Evolutionary conservation across 805 yeast genomes (phyloP).

Genomic region (Lachancea lanzarotensis): DNA sequence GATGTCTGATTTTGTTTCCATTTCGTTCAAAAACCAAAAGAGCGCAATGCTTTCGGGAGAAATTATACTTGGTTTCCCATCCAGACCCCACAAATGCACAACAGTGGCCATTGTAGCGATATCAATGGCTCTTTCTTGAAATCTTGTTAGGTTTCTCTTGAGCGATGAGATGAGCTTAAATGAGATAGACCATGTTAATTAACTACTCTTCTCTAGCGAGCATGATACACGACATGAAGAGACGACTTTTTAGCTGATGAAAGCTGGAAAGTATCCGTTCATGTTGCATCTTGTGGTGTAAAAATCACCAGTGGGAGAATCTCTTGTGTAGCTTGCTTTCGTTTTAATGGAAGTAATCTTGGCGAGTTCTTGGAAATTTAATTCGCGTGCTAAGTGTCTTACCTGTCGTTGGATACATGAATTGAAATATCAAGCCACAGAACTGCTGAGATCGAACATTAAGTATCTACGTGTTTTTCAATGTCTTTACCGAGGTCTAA

Average conservation of each 20-base stretch:
- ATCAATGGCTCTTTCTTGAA: not conserved
- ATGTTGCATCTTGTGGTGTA: no score
- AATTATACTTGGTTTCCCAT: constrained; percentile 21
- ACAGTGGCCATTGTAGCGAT: constrained; percentile 3
- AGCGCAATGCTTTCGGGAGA: constrained; percentile 29
- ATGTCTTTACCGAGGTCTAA: no score
- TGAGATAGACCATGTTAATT: not conserved
- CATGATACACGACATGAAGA: not conserved
- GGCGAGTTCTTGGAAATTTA: no score
- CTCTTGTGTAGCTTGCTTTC: no score
- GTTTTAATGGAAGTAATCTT: no score
- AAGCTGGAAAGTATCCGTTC: no score
- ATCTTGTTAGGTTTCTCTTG: not conserved
- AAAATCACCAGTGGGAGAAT: no score
- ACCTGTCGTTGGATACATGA: no score
- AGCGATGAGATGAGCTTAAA: not conserved
- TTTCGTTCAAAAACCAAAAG: constrained; percentile 19
- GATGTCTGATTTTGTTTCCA: constrained; percentile 11
- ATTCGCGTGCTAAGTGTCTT: no score
- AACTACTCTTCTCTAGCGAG: not conserved
- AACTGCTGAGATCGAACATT: no score
- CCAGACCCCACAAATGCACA: constrained; percentile 27
- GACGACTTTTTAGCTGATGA: not conserved
- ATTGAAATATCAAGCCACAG: no score
- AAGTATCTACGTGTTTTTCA: no score